Evolutionary conservation across 345 rosid genomes (phyloP).

Genomic region (Clausena lansium): DNA sequence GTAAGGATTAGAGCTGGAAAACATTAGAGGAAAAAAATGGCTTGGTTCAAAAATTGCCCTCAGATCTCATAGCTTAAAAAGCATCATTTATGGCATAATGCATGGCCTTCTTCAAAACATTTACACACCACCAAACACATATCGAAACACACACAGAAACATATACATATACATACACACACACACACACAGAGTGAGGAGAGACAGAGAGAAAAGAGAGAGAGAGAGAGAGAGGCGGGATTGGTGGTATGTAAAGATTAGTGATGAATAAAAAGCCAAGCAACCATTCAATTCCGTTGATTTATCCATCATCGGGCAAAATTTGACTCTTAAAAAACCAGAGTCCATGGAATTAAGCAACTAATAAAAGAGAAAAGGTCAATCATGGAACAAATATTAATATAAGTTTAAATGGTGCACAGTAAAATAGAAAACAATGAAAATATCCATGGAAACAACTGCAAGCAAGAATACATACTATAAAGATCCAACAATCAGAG

Average conservation of each 20-base stretch:
- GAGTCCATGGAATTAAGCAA: not conserved
- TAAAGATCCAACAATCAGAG: not conserved
- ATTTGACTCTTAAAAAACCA: not conserved
- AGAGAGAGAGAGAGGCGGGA: not conserved
- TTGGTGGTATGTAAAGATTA: constrained; percentile 1
- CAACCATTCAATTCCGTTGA: constrained; percentile 7
- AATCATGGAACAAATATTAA: not conserved
- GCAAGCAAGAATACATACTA: not conserved
- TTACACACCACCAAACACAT: constrained; percentile 5
- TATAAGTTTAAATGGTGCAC: not conserved
- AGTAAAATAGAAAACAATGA: not conserved
- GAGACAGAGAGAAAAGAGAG: not conserved
- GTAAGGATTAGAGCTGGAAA: not conserved
- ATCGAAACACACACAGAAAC: not conserved
- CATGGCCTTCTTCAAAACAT: constrained; percentile 10
- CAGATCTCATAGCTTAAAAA: constrained; percentile 18
- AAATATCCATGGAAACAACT: not conserved
- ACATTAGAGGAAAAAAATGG: too few species aligned
- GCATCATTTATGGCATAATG: constrained; percentile 11
- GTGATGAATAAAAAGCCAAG: not conserved
- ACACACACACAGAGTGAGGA: not conserved
- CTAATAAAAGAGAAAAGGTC: not conserved
- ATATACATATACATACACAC: not conserved
- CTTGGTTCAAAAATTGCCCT: not conserved
- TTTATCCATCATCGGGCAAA: constrained; percentile 18